A percentile compares a stretch with the other conserved stretches of the same genome.
phyloP scores from a whole-genome alignment of 805 yeast genomes.

The Saccharomycopsis sp. region DNA sequence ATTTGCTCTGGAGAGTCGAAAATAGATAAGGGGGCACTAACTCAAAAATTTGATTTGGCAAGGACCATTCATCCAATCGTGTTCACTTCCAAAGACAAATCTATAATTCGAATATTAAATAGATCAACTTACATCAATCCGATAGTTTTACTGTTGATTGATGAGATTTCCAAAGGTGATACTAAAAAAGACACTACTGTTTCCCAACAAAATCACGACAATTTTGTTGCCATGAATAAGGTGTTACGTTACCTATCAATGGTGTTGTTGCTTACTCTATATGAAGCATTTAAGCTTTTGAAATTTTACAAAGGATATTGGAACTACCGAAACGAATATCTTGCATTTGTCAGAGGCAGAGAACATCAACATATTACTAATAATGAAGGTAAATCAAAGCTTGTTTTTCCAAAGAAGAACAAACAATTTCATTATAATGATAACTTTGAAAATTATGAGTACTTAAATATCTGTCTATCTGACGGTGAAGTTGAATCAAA shows the following conservation, averaged over 20 bases:
- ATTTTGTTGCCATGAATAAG: slow-evolving; percentile 4
- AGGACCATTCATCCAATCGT: slow-evolving; percentile 8
- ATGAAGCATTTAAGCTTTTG: slow-evolving; percentile 17
- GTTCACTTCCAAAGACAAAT: slow-evolving; percentile 9
- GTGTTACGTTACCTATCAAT: slow-evolving; percentile 11
- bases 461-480: slow-evolving; percentile 17
- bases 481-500: slow-evolving; percentile 11
- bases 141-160: not conserved
- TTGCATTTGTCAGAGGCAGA: slow-evolving; percentile 8
- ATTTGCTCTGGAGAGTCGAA: no score
- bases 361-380: slow-evolving; percentile 9
- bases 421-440: not conserved
- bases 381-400: not conserved
- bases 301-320: slow-evolving; percentile 19
- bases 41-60: not conserved
- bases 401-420: not conserved
- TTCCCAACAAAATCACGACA: slow-evolving; percentile 5
- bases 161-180: not conserved
- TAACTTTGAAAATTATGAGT: slow-evolving; percentile 17
- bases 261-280: slow-evolving; percentile 13
- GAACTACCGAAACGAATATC: slow-evolving; percentile 18
- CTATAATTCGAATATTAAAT: slow-evolving; percentile 5
- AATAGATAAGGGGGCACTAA: not conserved
- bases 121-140: slow-evolving; percentile 14
- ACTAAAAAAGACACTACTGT: not conserved